Evolutionary conservation across 306 rosid genomes (phyloP), one percentile per base, ranked within the genome.

Genomic region (Cotoneaster glaucophyllus): DNA sequence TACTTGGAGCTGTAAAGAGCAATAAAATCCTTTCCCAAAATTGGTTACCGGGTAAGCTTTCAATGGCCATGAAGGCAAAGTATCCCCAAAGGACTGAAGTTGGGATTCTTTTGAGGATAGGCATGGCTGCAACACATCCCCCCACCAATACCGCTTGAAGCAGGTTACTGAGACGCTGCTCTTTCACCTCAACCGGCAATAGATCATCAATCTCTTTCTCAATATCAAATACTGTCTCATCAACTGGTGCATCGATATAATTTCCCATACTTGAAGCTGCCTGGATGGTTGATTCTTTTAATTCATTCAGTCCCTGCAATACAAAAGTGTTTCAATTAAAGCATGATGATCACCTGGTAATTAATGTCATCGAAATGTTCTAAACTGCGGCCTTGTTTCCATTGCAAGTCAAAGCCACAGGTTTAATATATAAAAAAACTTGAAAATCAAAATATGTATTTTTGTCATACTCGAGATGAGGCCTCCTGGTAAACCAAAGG

Each of bases 31-130:
- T 89, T 80, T 96, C 99, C 99, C 99, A 96, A 81, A 92, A 96
- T 77, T 96, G 99, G 77, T 96, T 96, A 63, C 99, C 99, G 0
- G 99, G 99, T 77, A 96, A 86, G 83, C 97, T 96, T 81, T 96
- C 99, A 50, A 96, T 96, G 4, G 99, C 99, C 99, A 96, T 96
- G 85, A 86, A 96, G 53, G 99, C 99, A 61, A 96, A 96, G 84
- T 96, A 96, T 41, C 99, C 99, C 99, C 99, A 96, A 6, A 96
- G 96, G 76, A 96, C 98, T n/a, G 99, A 90, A 39, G 99, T 96
- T 19, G 99, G 99, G 22, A 96, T 96, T 87, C 21, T 92, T 83
- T 96, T 96, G 48, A 96, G 87, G 71, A 96, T 4, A 25, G 99
- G 99, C 99, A 96, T 96, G 82, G 99, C 99, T 41, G 99, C 97